These are phyloP conservation scores for Tubosaeta brunneosetosa DNA, from an alignment of 768 basidiomycete genomes.

Conservation along the genomic window DNA sequence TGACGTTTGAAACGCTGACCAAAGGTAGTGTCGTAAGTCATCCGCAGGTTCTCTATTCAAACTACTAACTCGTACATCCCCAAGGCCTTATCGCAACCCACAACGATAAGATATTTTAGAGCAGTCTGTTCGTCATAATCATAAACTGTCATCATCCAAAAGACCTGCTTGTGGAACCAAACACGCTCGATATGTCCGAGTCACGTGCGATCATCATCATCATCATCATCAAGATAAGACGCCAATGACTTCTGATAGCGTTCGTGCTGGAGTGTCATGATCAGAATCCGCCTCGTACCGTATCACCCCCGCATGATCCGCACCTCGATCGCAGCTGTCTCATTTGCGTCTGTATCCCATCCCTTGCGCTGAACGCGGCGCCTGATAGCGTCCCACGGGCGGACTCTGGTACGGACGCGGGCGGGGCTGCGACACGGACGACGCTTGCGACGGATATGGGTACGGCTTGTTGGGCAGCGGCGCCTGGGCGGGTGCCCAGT, in stretches of 20 bases:
- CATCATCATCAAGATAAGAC: conserved; percentile 17
- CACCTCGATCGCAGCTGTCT: conserved; percentile 21
- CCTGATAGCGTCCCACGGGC: conserved; percentile 20
- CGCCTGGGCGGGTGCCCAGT: conserved; percentile 29
- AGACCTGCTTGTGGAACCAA: conserved; percentile 11
- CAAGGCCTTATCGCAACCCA: conserved; percentile 2
- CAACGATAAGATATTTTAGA: not conserved
- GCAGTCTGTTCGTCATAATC: not conserved
- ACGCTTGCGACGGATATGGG: conserved; percentile 21
- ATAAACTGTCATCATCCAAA: not conserved
- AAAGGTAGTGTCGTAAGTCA: too few relatives aligned
- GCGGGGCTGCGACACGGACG: conserved; percentile 9
- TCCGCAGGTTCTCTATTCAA: not conserved
- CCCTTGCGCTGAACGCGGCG: conserved; percentile 6
- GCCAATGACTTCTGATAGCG: conserved; percentile 15
- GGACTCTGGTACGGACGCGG: not conserved
- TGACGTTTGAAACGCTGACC: not conserved
- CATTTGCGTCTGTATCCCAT: conserved; percentile 14
- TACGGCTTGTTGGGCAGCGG: conserved; percentile 22
- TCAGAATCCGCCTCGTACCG: conserved; percentile 17
- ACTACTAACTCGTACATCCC: not conserved
- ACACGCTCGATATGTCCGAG: conserved; percentile 6
- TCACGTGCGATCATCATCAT: conserved; percentile 19
- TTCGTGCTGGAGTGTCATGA: conserved; percentile 20
- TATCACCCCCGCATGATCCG: conserved; percentile 26